Base-by-base conservation (phyloP, 2,329 filamentous ascomycete genomes). In the Ophiostoma himal-ulmi region DNA sequence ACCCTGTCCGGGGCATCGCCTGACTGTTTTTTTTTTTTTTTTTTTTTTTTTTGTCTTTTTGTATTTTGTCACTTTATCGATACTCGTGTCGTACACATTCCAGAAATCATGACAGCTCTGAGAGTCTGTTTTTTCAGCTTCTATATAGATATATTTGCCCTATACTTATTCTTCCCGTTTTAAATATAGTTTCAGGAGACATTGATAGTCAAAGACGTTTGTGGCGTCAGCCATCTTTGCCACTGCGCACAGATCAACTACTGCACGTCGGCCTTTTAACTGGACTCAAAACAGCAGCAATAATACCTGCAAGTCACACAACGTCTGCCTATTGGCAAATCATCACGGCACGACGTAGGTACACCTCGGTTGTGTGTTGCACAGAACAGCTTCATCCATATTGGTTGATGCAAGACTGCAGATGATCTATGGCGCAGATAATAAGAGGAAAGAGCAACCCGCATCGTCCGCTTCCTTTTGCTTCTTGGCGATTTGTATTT, bases 191-290 rank as follows among this genome's bases (percentile, higher is more conserved):
- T 11, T 26, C 52, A 26, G 26, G 52, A 57, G 44, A 48, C 44
- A 48, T 48, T 48, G 17, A 57, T 5, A 57, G 52, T 26, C 52
- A 26, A 26, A 14, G 22, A 22, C 52, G 52, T 57, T 57, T 11
- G 52, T 57, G 52, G 52, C 52, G 52, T 26, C n/a, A 57, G 52
- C 52, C 52, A 57, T 57, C n/a, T 17, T 57, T 57, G 52, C 52
- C 52, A 26, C 52, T 26, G n/a, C 52, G 52, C 52, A 57, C 52
- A 57, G 52, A 57, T 57, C 52, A 57, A 57, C 8, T 11, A 10
- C n/a, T 57, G 52, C 52, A 57, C 52, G 52, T 13, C 52, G 52
- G 52, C 52, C 52, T 57, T 26, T 57, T 57, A 20, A 10, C 20
- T 57, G 8, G 22, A 26, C n/a, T 57, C 52, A 14, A 22, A 8